Base-by-base conservation (phyloP, 2,329 filamentous ascomycete species). In the Colletotrichum sp. region DNA sequence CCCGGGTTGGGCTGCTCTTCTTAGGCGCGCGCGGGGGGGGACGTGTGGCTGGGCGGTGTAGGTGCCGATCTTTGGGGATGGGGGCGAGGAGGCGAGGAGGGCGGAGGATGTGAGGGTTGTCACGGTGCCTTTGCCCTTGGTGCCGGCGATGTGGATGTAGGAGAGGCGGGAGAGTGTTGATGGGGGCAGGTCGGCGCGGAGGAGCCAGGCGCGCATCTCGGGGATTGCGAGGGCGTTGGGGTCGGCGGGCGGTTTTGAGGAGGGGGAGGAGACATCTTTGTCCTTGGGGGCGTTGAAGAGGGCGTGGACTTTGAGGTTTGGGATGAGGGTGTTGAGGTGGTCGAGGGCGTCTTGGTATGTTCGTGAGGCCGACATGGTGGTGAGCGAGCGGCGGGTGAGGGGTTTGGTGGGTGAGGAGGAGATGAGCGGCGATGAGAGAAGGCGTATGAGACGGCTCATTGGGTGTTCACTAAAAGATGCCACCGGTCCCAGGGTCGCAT, bases 141-240 rank as follows among this genome's bases (percentile, higher is more conserved):
- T 95, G 7, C 94, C 94, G 29, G 93, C 91, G 30, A 95, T 90
- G 83, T 95, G 93, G 52, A 95, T 82, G 30, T 61, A 68, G 27
- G 71, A 52, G 59, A 63, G 15, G 22, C 30, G 22, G n/a, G 27
- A 73, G 82, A 77, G 80, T 88, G 87, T 85, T 94, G 88, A 84
- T 1, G 73, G 73, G 19, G 73, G 63, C 1, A 98, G 96, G 79
- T 96, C 95, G 81, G 97, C 92, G 78, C 93, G 93, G 72, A 88
- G 87, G 81, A 95, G 91, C 90, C 95, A 98, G 76, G 92, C 90
- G 78, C 92, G 89, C 92, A 98, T 98, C 84, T 98, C 95, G 4
- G 92, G 91, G 64, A 97, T 92, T 11, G 94, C 71, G 70, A 76
- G 73, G 70, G 59, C 69, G 90, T 72, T 77, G 8, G 73, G 69